Evolutionary conservation across 2,329 filamentous ascomycete genomes (phyloP).

Genomic region (Fusarium paranaense): DNA sequence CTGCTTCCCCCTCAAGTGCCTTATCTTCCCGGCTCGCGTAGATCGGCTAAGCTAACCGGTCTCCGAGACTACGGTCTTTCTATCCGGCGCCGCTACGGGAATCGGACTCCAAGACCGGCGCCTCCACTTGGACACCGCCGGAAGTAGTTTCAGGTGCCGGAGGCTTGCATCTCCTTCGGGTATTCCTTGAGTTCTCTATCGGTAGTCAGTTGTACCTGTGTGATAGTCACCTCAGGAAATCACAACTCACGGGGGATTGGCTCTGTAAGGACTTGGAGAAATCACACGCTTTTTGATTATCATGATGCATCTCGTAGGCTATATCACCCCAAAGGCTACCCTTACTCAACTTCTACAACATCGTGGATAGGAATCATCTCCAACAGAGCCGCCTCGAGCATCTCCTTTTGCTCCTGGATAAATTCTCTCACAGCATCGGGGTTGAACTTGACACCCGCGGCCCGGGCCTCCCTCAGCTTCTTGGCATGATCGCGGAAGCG

Average conservation of each 20-base stretch:
- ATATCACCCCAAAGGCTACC: neutral
- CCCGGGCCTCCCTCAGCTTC: conserved; percentile 23
- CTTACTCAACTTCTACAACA: conserved; percentile 11
- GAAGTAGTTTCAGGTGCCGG: neutral
- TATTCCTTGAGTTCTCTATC: neutral
- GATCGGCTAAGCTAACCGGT: neutral
- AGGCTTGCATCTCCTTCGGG: neutral
- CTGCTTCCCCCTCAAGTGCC: neutral
- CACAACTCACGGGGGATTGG: neutral
- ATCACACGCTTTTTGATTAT: conserved; percentile 1
- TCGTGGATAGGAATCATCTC: conserved; percentile 29
- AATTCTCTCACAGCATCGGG: conserved; percentile 24
- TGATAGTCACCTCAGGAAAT: neutral
- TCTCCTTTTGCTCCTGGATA: conserved; percentile 40
- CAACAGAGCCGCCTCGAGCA: conserved; percentile 36
- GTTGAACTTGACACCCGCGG: conserved; percentile 26
- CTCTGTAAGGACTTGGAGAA: neutral
- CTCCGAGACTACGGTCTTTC: neutral
- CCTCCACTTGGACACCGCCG: neutral
- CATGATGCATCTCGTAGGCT: neutral
- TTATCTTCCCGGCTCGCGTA: neutral
- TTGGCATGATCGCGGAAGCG: conserved; percentile 48
- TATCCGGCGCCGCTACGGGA: neutral
- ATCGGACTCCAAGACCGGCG: neutral
- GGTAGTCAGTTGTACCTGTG: neutral